Evolutionary conservation across 2,329 filamentous ascomycete genomes (phyloP), one percentile per base, ranked within the genome.

Genomic region (Endothia cerciana): DNA sequence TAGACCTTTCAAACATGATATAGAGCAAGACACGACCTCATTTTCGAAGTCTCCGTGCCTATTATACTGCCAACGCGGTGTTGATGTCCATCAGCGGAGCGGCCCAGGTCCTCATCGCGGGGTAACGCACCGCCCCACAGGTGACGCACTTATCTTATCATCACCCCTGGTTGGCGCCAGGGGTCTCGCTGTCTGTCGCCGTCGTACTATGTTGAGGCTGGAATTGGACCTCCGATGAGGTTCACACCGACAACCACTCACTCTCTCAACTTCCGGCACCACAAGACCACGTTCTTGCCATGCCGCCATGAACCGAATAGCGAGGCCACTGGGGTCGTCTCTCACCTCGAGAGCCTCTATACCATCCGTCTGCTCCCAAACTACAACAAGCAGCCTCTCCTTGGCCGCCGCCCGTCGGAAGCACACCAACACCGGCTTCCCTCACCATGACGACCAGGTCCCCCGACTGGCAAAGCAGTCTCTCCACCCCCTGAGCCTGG

Each of bases 401-500:
- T 36, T 30, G 30, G 45, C 66, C 30, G 38, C 43, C 36, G 15
- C 36, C 17, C 41, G 57, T 15, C 22, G 41, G 55, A 60, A 56
- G 49, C 61, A 64, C 38, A n/a, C 61, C 43, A 41, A 68, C 43
- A n/a, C 64, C 4, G 47, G 17, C 57, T 80, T 79, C 63, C 79
- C 79, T 56, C 84, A 87, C 22, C 85, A 86, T 47, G 91, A 94
- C 74, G 88, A 91, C 69, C 91, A 95, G 75, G 91, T 98, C 70
- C 86, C 89, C 56, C 87, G 86, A 51, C 86, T 98, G 57, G 92
- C 94, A 40, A 88, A 88, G 65, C 89, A 91, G 74, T 89, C 90
- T 43, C 86, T 97, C 62, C 91, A 96, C 74, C 87, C 90, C 13
- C 81, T 98, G 73, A 95, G 92, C 33, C 86, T 99, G 41, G 89